These are phyloP conservation scores for Cyberlindnera suaveolens DNA, from an alignment of 805 yeast genomes.

Conservation along the genomic window DNA sequence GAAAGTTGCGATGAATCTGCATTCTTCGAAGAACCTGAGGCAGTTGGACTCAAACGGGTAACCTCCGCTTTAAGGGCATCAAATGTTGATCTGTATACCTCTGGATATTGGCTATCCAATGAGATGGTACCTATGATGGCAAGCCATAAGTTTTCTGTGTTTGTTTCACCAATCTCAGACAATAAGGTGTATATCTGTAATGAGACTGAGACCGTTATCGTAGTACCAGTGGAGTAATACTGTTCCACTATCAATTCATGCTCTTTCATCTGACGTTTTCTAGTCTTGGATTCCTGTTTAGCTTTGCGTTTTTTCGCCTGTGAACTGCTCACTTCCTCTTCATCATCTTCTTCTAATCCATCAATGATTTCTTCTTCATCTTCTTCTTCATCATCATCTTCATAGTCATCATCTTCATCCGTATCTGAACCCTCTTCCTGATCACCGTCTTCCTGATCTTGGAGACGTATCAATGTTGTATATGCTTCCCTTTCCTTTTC, in stretches of 20 bases:
- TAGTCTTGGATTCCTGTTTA: conserved; percentile 30
- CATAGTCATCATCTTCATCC: conserved; percentile 25
- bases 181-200: conserved; percentile 75
- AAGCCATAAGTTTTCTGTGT: conserved; percentile 68
- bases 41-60: conserved; percentile 49
- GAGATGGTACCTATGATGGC: conserved; percentile 86
- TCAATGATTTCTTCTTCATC: conserved; percentile 21
- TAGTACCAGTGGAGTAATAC: conserved; percentile 82
- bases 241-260: conserved; percentile 56
- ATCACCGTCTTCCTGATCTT: conserved; percentile 30
- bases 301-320: conserved; percentile 22
- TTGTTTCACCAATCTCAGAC: conserved; percentile 78
- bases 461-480: conserved; percentile 37
- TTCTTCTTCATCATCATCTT: conserved; percentile 24
- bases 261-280: conserved; percentile 35
- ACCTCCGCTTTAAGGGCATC: conserved; percentile 84
- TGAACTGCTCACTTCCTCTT: conserved; percentile 23
- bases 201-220: conserved; percentile 66
- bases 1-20: conserved; percentile 43
- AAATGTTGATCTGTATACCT: conserved; percentile 61
- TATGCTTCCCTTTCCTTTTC: conserved; percentile 58
- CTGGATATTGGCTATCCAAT: conserved; percentile 64
- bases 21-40: conserved; percentile 26
- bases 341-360: conserved; percentile 21
- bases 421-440: conserved; percentile 32